phyloP scores from a whole-genome alignment of 2,329 filamentous ascomycete species.

The Exophiala sideris region DNA sequence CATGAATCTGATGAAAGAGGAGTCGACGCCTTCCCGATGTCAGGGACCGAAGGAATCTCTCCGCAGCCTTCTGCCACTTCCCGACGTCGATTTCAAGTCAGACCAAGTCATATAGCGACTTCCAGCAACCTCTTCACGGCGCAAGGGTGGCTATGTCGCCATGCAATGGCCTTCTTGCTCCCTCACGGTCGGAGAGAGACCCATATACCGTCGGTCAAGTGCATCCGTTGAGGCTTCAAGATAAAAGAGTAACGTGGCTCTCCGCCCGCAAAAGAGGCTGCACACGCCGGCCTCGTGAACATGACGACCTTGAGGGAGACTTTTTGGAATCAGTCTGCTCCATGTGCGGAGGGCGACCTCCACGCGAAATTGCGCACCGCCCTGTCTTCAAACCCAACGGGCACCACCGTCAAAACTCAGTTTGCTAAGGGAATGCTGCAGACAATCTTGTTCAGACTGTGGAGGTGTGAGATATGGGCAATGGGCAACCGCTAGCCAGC shows the following conservation, averaged over 20 bases:
- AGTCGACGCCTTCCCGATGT: constrained; percentile 12
- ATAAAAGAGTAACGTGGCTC: background rate
- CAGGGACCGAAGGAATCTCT: constrained; percentile 14
- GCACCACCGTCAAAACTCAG: background rate
- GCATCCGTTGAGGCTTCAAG: background rate
- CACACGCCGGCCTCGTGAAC: constrained; percentile 10
- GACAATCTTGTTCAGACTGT: background rate
- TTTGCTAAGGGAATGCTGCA: constrained; percentile 6
- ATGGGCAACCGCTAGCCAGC: too few species aligned
- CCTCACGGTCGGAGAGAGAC: background rate
- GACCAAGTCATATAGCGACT: background rate
- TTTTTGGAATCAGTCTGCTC: constrained; percentile 19
- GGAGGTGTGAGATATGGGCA: background rate
- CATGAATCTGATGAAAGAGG: background rate
- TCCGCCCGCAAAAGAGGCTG: background rate
- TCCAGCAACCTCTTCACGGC: background rate
- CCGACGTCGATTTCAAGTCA: constrained; percentile 7
- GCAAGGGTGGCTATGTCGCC: too few species aligned
- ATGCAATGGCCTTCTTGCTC: too few species aligned
- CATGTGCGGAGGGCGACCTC: constrained; percentile 13
- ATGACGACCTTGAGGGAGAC: constrained; percentile 4
- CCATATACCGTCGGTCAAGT: background rate
- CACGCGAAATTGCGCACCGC: constrained; percentile 14
- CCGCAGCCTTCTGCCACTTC: constrained; percentile 3
- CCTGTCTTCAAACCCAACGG: background rate